Base-by-base conservation (phyloP, 495 filamentous ascomycete genomes). In the Aspergillus carlsbadensis region DNA sequence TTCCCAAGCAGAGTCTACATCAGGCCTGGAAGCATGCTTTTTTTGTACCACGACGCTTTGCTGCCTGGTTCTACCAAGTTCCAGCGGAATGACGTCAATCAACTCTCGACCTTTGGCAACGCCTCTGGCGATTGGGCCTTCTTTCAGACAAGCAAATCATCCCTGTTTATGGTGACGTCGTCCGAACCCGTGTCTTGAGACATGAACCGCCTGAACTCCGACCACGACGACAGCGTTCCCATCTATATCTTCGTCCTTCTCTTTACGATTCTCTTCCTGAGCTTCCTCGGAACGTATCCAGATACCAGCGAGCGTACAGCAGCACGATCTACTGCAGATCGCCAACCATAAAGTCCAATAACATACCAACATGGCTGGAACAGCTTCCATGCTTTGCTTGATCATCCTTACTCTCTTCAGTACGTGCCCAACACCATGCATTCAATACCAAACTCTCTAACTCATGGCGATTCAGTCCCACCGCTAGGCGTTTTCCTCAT, bases 401-500 rank as follows among this genome's bases (percentile, higher is more conserved):
- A 74, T 87, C 11, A 70, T 87, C 52, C 74, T 85, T 66, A 85
- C 83, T 20, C 62, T 86, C 45, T 80, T 86, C 68, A 56, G 83
- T 85, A 69, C 63, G 79, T 71, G 15, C 37, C 31, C 49, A 14
- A 31, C 2, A 11, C 14, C 3, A 6, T 40, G 39, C 1, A 8
- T 29, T 31, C 6, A 13, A 7, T 18, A 11, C 10, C 18, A 33
- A 15, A 7, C 42, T 22, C n/a, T 37, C 45, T 49, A 14, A 49
- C 17, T 1, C 31, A 0, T 17, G 3, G 10, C 10, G 44, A 29
- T 29, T 26, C 52, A 87, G 85, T 87, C 18, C 85, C 85, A 26
- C 85, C 85, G 10, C 64, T 87, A 34, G 85, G 84, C 39, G 84
- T 88, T 54, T 83, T 81, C 63, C 49, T 86, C 51, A 78, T 87